Evolutionary conservation across 495 filamentous ascomycete species (phyloP).

Genomic region (Aspergillus hancockii): DNA sequence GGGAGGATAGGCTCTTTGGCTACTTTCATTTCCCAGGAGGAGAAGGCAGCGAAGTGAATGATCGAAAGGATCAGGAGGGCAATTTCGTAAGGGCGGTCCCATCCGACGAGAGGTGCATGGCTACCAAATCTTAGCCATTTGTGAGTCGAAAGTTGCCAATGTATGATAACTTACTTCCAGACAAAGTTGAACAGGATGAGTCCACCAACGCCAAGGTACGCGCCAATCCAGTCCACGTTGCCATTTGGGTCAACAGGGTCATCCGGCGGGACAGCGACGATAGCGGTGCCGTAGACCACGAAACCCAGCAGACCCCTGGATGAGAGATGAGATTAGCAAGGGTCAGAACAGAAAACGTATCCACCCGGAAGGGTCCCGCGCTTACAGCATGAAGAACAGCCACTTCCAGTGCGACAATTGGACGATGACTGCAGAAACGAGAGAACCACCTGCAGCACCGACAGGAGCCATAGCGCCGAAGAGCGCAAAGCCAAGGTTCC

Average conservation of each 20-base stretch:
- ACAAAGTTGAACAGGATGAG: conserved; percentile 4
- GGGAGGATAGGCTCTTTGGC: not conserved
- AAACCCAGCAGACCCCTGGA: not conserved
- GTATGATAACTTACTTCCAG: not conserved
- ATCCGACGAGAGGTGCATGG: not conserved
- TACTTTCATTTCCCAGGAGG: not conserved
- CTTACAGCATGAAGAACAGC: conserved; percentile 4
- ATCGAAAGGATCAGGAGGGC: not conserved
- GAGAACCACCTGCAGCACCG: not conserved
- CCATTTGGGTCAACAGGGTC: not conserved
- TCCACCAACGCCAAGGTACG: not conserved
- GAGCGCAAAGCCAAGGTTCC: not conserved
- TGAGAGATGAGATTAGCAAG: not conserved
- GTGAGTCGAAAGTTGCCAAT: not conserved
- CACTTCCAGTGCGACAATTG: not conserved
- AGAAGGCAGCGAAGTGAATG: not conserved
- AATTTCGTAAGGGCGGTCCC: not conserved
- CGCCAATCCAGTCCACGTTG: not conserved
- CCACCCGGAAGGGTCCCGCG: not conserved
- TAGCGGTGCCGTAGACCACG: not conserved
- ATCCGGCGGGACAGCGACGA: not conserved
- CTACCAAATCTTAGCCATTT: not conserved
- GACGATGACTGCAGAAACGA: not conserved
- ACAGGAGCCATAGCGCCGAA: not conserved
- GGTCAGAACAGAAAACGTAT: not conserved